Conservation (phyloP, 306 rosid genomes). For the Prunus mongolica region DNA sequence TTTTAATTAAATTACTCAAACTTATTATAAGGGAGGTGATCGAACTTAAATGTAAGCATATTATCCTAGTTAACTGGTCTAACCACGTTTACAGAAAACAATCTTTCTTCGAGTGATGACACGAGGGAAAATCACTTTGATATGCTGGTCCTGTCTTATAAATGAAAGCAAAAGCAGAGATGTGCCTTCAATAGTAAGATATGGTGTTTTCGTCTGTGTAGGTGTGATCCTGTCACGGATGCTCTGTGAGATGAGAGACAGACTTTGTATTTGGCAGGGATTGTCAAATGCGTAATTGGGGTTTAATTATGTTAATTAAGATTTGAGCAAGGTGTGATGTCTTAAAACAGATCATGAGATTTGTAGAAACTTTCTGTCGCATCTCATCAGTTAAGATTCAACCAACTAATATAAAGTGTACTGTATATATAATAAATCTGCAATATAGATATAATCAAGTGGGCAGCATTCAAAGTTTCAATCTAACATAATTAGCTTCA, state of each 20-base stretch:
- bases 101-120: not conserved
- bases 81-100: too few species aligned
- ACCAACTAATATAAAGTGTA: not conserved
- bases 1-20: too few species aligned
- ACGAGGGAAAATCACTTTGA: not conserved
- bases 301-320: not conserved
- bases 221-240: constrained; percentile 10
- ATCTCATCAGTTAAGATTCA: not conserved
- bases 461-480: not conserved
- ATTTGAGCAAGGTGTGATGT: not conserved
- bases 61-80: too few species aligned
- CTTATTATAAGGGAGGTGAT: too few species aligned
- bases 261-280: not conserved
- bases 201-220: not conserved
- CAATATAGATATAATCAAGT: not conserved
- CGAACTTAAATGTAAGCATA: too few species aligned
- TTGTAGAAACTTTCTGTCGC: not conserved
- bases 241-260: constrained; percentile 5
- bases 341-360: too few species aligned
- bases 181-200: not conserved
- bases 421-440: not conserved
- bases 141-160: not conserved
- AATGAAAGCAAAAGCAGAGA: not conserved
- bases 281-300: too few species aligned
- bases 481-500: not conserved